Evolutionary conservation across 2,329 filamentous ascomycete genomes (phyloP).

Genomic region (Aspergillus awamori): DNA sequence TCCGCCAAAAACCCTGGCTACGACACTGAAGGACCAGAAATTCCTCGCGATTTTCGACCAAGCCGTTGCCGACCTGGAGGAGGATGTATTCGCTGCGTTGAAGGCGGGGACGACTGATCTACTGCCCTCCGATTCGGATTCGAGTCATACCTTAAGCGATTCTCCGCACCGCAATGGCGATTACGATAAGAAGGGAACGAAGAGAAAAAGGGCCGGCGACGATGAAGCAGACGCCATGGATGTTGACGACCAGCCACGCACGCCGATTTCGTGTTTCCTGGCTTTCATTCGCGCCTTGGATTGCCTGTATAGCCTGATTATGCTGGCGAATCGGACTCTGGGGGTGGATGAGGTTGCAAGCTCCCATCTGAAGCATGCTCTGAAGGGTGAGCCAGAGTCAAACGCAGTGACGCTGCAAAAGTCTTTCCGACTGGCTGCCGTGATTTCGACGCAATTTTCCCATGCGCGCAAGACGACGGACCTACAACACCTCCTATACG

Average conservation of each 20-base stretch:
- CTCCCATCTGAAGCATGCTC: slow-evolving; percentile 44
- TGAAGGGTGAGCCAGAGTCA: slow-evolving; percentile 40
- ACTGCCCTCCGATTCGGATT: slow-evolving; percentile 38
- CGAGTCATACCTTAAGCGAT: slow-evolving; percentile 37
- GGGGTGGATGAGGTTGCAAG: slow-evolving; percentile 36
- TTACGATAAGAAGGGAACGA: slow-evolving; percentile 35
- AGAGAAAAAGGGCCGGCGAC: slow-evolving; percentile 41
- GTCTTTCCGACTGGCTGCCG: slow-evolving; percentile 37
- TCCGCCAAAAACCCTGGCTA: slow-evolving; percentile 69
- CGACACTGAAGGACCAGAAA: slow-evolving; percentile 69
- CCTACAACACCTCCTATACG: slow-evolving; percentile 38
- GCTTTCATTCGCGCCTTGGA: slow-evolving; percentile 39
- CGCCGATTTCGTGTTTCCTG: slow-evolving; percentile 35
- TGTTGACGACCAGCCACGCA: slow-evolving; percentile 34
- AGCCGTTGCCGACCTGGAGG: slow-evolving; percentile 61
- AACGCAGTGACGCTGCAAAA: slow-evolving; percentile 41
- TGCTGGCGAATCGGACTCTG: slow-evolving; percentile 29
- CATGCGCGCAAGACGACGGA: slow-evolving; percentile 34
- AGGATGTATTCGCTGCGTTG: slow-evolving; percentile 32
- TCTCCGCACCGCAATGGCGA: slow-evolving; percentile 28
- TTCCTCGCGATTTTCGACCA: slow-evolving; percentile 69
- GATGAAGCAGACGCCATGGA: slow-evolving; percentile 34
- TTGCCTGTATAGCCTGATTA: slow-evolving; percentile 38
- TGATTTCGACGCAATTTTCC: slow-evolving; percentile 34
- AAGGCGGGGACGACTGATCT: slow-evolving; percentile 26